A percentile compares a stretch with the other conserved stretches of the same genome.
These are phyloP conservation scores for Medicago arabica DNA, from an alignment of 306 rosid genomes.

Conservation along the genomic window DNA sequence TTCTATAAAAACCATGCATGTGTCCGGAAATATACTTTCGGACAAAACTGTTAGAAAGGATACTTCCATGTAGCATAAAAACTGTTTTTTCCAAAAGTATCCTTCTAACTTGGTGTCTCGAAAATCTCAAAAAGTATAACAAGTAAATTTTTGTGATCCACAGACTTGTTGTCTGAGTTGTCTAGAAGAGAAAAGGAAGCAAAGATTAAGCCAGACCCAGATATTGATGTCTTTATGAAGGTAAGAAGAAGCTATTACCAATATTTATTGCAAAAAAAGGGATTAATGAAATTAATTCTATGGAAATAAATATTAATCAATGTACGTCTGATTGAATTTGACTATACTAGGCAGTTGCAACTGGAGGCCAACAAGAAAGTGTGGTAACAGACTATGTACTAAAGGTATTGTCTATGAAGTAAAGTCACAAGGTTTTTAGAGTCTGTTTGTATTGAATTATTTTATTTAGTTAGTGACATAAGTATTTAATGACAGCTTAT, in stretches of 20 bases:
- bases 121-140: not conserved
- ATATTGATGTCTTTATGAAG: slow-evolving; percentile 82
- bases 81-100: not conserved
- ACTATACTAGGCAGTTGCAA: slow-evolving; percentile 24
- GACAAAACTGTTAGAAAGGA: too few species aligned
- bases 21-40: not conserved
- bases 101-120: too few species aligned
- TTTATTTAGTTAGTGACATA: too few species aligned
- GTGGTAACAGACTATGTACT: slow-evolving; percentile 67
- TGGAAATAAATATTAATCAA: not conserved
- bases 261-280: not conserved
- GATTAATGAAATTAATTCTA: not conserved
- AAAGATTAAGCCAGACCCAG: slow-evolving; percentile 69
- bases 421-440: too few species aligned
- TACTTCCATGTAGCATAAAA: not conserved
- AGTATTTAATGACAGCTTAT: too few species aligned
- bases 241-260: slow-evolving; percentile 27
- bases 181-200: slow-evolving; percentile 71
- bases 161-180: slow-evolving; percentile 56
- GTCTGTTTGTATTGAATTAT: too few species aligned
- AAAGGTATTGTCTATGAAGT: slow-evolving; percentile 45
- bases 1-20: not conserved
- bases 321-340: not conserved
- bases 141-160: not conserved
- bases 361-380: slow-evolving; percentile 58